phyloP scores from a whole-genome alignment of 225 moss, liverwort and hornwort genomes.

The Physcomitrellopsis africana region DNA sequence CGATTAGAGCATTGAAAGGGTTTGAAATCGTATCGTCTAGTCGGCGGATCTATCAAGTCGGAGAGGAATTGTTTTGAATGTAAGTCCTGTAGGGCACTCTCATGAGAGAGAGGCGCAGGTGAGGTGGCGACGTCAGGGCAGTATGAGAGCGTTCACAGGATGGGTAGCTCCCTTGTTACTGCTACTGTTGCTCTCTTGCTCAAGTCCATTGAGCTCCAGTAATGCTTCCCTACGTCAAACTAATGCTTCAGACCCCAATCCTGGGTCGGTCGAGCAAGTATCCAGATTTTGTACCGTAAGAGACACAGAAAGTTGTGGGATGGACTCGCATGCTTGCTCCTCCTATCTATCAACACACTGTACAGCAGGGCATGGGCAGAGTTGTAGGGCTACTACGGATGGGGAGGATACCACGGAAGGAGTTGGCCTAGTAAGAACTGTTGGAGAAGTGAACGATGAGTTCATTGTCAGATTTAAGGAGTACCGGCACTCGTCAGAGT shows the following conservation, averaged over 20 bases:
- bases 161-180: conserved; percentile 52
- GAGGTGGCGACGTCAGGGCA: conserved; percentile 48
- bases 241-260: conserved; percentile 35
- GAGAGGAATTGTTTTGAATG: conserved; percentile 13
- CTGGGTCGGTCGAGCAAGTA: conserved; percentile 24
- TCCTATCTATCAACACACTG: conserved; percentile 28
- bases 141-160: conserved; percentile 58
- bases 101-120: conserved; percentile 40
- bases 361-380: conserved; percentile 25
- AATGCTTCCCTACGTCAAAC: conserved; percentile 44
- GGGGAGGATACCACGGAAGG: conserved; percentile 13
- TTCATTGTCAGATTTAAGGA: conserved; percentile 84
- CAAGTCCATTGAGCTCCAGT: conserved; percentile 43
- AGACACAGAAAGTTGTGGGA: conserved; percentile 27
- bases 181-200: conserved; percentile 42
- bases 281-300: conserved; percentile 31
- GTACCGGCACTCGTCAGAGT: conserved; percentile 61
- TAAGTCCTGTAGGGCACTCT: conserved; percentile 5
- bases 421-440: conserved; percentile 45
- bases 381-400: conserved; percentile 18
- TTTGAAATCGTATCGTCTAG: conserved; percentile 9
- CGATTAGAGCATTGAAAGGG: conserved; percentile 17
- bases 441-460: conserved; percentile 76
- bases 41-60: conserved; percentile 28
- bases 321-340: conserved; percentile 38